Base-by-base conservation (phyloP, 2,329 filamentous ascomycete species). In the Xylariaceae sp. region DNA sequence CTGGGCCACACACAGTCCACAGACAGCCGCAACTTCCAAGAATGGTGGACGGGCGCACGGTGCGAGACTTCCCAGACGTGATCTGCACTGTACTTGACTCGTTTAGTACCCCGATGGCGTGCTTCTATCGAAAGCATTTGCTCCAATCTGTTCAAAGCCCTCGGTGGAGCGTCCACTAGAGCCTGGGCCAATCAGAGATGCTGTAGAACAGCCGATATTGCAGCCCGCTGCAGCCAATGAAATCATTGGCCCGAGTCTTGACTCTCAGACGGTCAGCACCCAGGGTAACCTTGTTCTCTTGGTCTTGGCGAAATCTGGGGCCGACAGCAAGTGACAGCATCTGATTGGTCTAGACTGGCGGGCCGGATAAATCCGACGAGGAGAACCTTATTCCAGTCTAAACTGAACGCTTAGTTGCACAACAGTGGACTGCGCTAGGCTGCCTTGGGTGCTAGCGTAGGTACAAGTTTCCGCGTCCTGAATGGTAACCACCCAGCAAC, bases 81-180 rank as follows among this genome's bases (percentile, higher is more conserved):
- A 13, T 0, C 5, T 35, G 17, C 56, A 64, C 62, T 62, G 62
- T 62, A 50, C n/a, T 51, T 64, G 56, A 57, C 59, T 62, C 62
- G 49, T 42, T 39, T 35, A 23, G 6, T 9, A 52, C 56, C 37
- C 15, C 44, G 10, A 30, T 6, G 58, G 58, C 2, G 57, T 62
- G 45, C 18, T 44, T 34, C 51, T 61, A 60, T 55, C 9, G n/a
- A 35, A 39, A 53, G 18, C 10, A 60, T 53, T 47, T 54, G 34
- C 51, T 56, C 56, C 54, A 62, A 55, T 42, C 15, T 49, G 52
- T 64, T 57, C 55, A 15, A 23, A 58, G 42, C 50, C 45, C 50
- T 53, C 23, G 13, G 23, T 35, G 49, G 49, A 35, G 23, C 17
- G 2, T 13, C n/a, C 11, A 13, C 51, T 52, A 51, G 34, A n/a